A percentile compares a stretch with the other conserved stretches of the same genome.
phyloP scores from a whole-genome alignment of 148 eudicot species.

The Camellia sinensis region DNA sequence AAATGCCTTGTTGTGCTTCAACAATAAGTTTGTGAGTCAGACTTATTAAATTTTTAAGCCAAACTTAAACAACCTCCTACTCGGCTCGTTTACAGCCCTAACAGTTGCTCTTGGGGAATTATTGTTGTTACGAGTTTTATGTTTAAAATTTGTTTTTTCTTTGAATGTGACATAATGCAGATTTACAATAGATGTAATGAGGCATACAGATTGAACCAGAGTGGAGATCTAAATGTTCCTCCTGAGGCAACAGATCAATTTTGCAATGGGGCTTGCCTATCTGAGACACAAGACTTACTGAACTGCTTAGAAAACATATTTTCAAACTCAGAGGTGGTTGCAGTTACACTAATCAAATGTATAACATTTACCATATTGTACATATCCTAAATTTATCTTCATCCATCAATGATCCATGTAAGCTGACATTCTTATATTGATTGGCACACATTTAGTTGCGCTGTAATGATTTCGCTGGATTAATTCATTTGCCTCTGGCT shows the following conservation, averaged over 20 bases:
- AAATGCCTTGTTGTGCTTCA: constrained; percentile 44
- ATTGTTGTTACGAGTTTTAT: not conserved
- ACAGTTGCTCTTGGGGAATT: not conserved
- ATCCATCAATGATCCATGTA: not conserved
- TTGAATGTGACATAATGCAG: constrained; percentile 18
- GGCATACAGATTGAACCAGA: constrained; percentile 48
- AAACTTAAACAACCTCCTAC: too few species aligned
- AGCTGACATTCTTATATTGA: not conserved
- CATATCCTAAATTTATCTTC: not conserved
- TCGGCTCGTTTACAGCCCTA: too few species aligned
- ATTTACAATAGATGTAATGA: constrained; percentile 46
- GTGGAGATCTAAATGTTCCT: constrained; percentile 51
- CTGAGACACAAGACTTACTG: constrained; percentile 48
- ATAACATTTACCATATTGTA: not conserved
- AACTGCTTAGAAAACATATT: constrained; percentile 39
- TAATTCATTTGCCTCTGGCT: too few species aligned
- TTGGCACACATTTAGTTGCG: too few species aligned
- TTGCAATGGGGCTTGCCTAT: constrained; percentile 54
- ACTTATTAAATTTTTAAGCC: not conserved
- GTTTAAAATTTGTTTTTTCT: not conserved
- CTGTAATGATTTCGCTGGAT: too few species aligned
- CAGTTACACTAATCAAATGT: constrained; percentile 26
- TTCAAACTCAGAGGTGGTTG: constrained; percentile 43
- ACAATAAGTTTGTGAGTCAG: constrained; percentile 35
- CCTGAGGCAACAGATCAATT: constrained; percentile 44